These are phyloP conservation scores for Poa annua DNA, from an alignment of 176 grass and related monocot genomes.

Conservation along the genomic window DNA sequence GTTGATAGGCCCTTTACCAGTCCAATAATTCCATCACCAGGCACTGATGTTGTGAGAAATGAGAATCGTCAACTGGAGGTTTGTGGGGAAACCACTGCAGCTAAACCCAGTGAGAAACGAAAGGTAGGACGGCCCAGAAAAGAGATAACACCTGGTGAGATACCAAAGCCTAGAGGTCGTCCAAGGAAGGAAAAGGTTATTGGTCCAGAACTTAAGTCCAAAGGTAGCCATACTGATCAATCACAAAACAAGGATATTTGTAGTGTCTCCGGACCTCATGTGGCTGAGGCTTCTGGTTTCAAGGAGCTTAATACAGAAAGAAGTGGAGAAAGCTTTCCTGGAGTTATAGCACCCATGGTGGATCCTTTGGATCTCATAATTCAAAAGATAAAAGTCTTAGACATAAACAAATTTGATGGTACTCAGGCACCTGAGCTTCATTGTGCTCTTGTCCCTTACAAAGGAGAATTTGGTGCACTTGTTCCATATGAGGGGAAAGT, in stretches of 20 bases:
- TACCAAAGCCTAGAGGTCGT: slow-evolving; percentile 56
- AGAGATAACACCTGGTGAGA: slow-evolving; percentile 44
- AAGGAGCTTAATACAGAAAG: slow-evolving; percentile 3
- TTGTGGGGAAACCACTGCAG: slow-evolving; percentile 39
- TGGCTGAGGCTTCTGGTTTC: slow-evolving; percentile 13
- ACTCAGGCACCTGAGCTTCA: slow-evolving; percentile 26
- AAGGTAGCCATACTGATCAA: slow-evolving; percentile 29
- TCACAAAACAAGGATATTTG: slow-evolving; percentile 33
- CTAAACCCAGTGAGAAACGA: slow-evolving; percentile 42
- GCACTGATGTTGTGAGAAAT: slow-evolving; percentile 37
- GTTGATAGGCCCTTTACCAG: slow-evolving; percentile 3
- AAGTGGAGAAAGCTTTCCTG: slow-evolving; percentile 34
- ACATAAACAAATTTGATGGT: slow-evolving; percentile 44
- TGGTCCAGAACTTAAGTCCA: slow-evolving; percentile 23
- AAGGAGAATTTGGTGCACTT: slow-evolving; percentile 47
- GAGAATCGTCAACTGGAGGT: slow-evolving; percentile 40
- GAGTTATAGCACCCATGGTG: slow-evolving; percentile 17
- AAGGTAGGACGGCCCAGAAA: slow-evolving; percentile 41
- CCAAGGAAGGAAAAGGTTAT: slow-evolving; percentile 45
- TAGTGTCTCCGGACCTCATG: slow-evolving; percentile 19
- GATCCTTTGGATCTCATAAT: slow-evolving; percentile 61
- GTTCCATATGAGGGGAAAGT: slow-evolving; percentile 51
- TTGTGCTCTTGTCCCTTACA: slow-evolving; percentile 64
- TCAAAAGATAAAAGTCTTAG: slow-evolving; percentile 51
- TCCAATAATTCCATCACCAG: slow-evolving; percentile 31